Evolutionary conservation across 1,284 basidiomycete genomes (phyloP), one percentile per base, ranked within the genome.

Genomic region (Cystobasidium sp.): DNA sequence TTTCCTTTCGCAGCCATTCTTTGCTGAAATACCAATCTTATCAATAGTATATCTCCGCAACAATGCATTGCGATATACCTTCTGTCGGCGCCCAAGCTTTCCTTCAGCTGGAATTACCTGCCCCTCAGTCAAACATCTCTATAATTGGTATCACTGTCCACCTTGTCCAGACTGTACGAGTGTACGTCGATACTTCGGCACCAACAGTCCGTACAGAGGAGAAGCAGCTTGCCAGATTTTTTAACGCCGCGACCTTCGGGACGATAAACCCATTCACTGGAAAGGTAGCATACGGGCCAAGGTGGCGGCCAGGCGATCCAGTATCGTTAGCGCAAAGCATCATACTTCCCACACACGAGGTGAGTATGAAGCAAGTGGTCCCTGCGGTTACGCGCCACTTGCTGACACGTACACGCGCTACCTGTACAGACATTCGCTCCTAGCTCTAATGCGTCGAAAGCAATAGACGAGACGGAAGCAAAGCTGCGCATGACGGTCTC

Each of bases 21-120:
- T 12, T 56, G 9, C 24, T 12, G 10, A 24, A 37, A 9, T 12
- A 56, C 8, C 39, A 56, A 56, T n/a, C 9, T 37, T 31, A 12
- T 12, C 53, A 6, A 56, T 31, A 56, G 53, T 56, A 31, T 9
- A 56, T 56, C 22, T 31, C 53, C 6, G 53, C 53, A 31, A 56
- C 53, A 10, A 56, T 56, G 24, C 53, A 56, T 31, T 56, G 22
- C 9, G 53, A 31, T 6, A 31, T 56, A 22, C 53, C 53, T 56
- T 56, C 53, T n/a, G 53, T 56, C 8, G 53, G 53, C 20, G 53
- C n/a, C 24, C 53, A 56, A 56, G 53, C 22, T 31, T 56, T 56
- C 24, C 24, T 56, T 6, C 53, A 56, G n/a, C 53, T 56, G 1
- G 53, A 56, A 14, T 31, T 56, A 18, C 53, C 53, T 10, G 10